Conservation (phyloP, 108 stramenopile genomes). For the Chaetoceros muelleri region DNA sequence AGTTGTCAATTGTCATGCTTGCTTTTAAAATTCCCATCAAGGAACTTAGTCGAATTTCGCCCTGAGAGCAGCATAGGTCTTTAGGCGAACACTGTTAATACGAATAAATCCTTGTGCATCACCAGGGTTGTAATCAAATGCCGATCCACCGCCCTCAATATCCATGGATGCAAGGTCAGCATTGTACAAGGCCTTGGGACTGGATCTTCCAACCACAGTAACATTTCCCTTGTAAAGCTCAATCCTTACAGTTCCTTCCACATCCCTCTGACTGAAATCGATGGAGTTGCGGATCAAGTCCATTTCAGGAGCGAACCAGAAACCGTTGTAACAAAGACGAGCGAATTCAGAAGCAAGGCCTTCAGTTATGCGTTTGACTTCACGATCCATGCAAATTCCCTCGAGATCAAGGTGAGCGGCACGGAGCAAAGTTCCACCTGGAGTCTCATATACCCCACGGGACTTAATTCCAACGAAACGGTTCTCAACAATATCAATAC, state of each 20-base stretch:
- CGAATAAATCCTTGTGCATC: constrained; percentile 98
- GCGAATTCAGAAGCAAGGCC: constrained; percentile 83
- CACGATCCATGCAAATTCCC: constrained; percentile 94
- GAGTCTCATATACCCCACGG: constrained; percentile 98
- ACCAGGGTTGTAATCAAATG: constrained; percentile 96
- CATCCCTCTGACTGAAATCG: constrained; percentile 81
- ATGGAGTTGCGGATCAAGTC: constrained; percentile 88
- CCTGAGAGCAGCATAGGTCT: constrained; percentile 92
- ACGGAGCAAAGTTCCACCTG: constrained; percentile 93
- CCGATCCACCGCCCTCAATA: constrained; percentile 91
- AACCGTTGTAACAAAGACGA: constrained; percentile 98
- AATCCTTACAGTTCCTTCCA: constrained; percentile 82
- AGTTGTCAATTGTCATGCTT: too few relatives aligned
- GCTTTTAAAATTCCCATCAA: too few relatives aligned
- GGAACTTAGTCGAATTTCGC: constrained; percentile 37
- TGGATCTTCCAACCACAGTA: constrained; percentile 72
- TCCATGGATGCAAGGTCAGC: constrained; percentile 98
- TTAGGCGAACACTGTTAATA: constrained; percentile 94
- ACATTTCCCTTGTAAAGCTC: constrained; percentile 96
- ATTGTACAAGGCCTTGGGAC: constrained; percentile 89
- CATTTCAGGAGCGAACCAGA: constrained; percentile 99
- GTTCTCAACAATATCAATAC: constrained; percentile 99
- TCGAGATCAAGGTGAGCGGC: constrained; percentile 94
- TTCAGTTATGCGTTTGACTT: constrained; percentile 96
- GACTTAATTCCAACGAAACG: constrained; percentile 99